These are phyloP conservation scores for Funneliformis geosporum DNA, from an alignment of 192 early-diverging fungal genomes.

Conservation along the genomic window DNA sequence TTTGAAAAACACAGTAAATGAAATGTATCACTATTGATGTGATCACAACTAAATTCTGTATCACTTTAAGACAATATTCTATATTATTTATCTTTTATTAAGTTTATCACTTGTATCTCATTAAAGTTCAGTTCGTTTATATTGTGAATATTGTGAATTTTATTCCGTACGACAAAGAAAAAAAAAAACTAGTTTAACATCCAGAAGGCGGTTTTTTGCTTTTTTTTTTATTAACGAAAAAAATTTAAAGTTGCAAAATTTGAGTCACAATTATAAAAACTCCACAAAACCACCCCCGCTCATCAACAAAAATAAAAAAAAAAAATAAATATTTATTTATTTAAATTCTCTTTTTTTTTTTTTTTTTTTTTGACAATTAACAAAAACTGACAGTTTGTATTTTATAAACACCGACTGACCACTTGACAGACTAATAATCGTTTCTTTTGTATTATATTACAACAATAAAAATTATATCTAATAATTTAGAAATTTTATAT, in stretches of 20 bases:
- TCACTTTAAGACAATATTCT: too few species aligned
- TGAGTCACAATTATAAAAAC: neutral
- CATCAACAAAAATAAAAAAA: neutral
- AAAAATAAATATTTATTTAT: neutral
- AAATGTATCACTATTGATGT: too few species aligned
- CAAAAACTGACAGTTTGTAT: neutral
- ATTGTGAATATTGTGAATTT: neutral
- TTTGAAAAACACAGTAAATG: too few species aligned
- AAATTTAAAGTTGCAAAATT: neutral
- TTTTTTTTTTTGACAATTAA: neutral
- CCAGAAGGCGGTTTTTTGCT: neutral
- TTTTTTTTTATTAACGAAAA: neutral
- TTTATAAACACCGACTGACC: too few species aligned
- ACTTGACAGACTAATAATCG: too few species aligned
- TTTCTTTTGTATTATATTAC: too few species aligned
- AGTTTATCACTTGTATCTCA: neutral
- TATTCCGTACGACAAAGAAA: neutral
- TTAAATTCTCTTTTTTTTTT: too few species aligned
- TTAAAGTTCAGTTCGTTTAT: neutral
- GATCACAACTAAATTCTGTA: too few species aligned
- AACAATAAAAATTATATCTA: too few species aligned
- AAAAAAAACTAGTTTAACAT: neutral
- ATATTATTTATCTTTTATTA: too few species aligned
- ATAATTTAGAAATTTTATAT: too few species aligned
- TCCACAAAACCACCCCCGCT: neutral